Conservation (phyloP, 768 basidiomycete genomes). For the Leccinellum rugosiceps region DNA sequence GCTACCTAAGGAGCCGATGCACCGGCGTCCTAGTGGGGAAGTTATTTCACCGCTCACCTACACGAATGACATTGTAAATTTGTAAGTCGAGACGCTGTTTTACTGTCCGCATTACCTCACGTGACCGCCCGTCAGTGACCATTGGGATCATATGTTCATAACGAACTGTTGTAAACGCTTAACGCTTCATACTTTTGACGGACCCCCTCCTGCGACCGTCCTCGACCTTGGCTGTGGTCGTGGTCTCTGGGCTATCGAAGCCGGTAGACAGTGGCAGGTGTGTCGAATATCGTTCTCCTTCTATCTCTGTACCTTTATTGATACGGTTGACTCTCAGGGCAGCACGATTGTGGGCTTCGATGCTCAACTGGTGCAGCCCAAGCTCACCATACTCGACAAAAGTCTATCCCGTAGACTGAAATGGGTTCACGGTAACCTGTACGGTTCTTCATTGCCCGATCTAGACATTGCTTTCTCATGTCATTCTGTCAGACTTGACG, state of each 20-base stretch:
- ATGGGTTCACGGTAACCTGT: constrained; percentile 74
- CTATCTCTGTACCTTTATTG: neutral
- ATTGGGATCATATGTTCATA: constrained; percentile 70
- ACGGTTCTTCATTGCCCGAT: constrained; percentile 15
- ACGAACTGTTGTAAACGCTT: constrained; percentile 44
- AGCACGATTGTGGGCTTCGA: constrained; percentile 62
- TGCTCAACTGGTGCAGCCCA: constrained; percentile 52
- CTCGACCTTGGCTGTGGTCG: constrained; percentile 73
- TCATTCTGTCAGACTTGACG: constrained; percentile 49
- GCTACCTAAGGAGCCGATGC: constrained; percentile 38
- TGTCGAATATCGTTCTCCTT: constrained; percentile 17
- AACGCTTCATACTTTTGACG: constrained; percentile 52
- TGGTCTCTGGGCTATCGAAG: constrained; percentile 70
- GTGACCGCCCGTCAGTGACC: constrained; percentile 44
- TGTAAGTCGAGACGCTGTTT: constrained; percentile 38
- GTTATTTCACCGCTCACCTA: constrained; percentile 57
- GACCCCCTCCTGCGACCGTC: constrained; percentile 52
- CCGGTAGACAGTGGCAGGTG: constrained; percentile 65
- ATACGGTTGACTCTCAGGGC: constrained; percentile 34
- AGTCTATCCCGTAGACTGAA: constrained; percentile 48
- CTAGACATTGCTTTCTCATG: constrained; percentile 6
- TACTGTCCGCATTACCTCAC: neutral
- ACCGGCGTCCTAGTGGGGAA: constrained; percentile 45
- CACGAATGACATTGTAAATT: constrained; percentile 46
- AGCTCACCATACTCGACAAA: constrained; percentile 33